These are phyloP conservation scores for Biscogniauxia marginata DNA, from an alignment of 2,329 filamentous ascomycete species.

Conservation along the genomic window DNA sequence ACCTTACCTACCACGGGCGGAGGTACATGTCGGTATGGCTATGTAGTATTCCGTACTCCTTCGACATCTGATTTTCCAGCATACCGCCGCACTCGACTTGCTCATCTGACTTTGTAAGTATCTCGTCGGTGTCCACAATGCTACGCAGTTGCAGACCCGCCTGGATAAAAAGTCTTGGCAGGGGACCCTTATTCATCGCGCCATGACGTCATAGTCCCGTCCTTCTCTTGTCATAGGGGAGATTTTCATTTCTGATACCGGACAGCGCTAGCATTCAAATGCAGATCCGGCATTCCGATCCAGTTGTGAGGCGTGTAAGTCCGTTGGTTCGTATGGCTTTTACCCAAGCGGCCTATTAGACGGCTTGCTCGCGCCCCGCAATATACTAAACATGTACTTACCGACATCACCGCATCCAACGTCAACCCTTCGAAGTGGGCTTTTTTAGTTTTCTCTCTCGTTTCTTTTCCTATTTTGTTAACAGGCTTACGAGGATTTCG, in stretches of 20 bases:
- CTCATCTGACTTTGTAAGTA: constrained; percentile 6
- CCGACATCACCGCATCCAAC: neutral
- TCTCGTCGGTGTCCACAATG: constrained; percentile 8
- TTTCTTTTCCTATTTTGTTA: neutral
- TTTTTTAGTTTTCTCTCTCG: neutral
- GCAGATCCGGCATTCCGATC: neutral
- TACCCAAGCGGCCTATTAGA: neutral
- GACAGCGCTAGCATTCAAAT: neutral
- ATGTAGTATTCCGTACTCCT: too few species aligned
- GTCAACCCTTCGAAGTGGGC: neutral
- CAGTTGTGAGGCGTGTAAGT: neutral
- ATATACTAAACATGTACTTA: neutral
- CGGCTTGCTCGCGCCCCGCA: neutral
- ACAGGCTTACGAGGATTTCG: neutral
- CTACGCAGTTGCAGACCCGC: neutral
- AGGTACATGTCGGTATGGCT: too few species aligned
- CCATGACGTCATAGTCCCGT: constrained; percentile 15
- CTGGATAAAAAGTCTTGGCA: constrained; percentile 21
- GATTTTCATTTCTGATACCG: neutral
- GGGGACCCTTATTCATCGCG: constrained; percentile 18
- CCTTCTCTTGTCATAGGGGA: constrained; percentile 1
- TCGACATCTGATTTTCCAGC: too few species aligned
- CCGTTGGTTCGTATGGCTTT: neutral
- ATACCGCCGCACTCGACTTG: too few species aligned
- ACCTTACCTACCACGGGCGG: too few species aligned